These are phyloP conservation scores for Sugiyamaella chiloensis DNA, from an alignment of 805 yeast genomes.

Conservation along the genomic window DNA sequence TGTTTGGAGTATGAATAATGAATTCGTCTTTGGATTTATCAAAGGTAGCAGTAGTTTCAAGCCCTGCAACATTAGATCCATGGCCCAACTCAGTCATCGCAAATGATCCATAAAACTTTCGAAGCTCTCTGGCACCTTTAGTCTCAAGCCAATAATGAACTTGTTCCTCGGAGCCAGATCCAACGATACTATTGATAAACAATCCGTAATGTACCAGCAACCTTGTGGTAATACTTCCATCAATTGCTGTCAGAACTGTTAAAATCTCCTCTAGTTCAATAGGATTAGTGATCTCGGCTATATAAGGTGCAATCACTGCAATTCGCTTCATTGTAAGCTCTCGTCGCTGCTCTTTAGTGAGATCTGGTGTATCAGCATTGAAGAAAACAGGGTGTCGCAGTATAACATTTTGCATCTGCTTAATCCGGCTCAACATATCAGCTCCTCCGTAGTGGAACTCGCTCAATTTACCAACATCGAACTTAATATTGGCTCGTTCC, in stretches of 20 bases:
- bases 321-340: conserved; percentile 35
- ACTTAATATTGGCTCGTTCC: conserved; percentile 39
- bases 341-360: conserved; percentile 42
- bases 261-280: conserved; percentile 26
- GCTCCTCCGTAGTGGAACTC: conserved; percentile 44
- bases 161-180: conserved; percentile 86
- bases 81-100: conserved; percentile 93
- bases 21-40: conserved; percentile 64
- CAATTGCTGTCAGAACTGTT: conserved; percentile 38
- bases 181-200: conserved; percentile 75
- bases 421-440: conserved; percentile 38
- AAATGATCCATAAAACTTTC: conserved; percentile 70
- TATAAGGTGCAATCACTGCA: conserved; percentile 28
- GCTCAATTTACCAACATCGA: conserved; percentile 39
- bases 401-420: conserved; percentile 41
- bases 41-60: conserved; percentile 88
- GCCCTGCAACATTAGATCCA: conserved; percentile 90
- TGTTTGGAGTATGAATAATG: conserved; percentile 77
- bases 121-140: conserved; percentile 36
- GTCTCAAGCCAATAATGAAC: conserved; percentile 77
- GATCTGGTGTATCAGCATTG: conserved; percentile 45
- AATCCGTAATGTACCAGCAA: conserved; percentile 86
- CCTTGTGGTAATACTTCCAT: conserved; percentile 79
- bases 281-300: conserved; percentile 29
- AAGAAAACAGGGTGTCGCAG: conserved; percentile 56